Conservation (phyloP, 495 filamentous ascomycete genomes). For the Hyaloscypha finlandica region DNA sequence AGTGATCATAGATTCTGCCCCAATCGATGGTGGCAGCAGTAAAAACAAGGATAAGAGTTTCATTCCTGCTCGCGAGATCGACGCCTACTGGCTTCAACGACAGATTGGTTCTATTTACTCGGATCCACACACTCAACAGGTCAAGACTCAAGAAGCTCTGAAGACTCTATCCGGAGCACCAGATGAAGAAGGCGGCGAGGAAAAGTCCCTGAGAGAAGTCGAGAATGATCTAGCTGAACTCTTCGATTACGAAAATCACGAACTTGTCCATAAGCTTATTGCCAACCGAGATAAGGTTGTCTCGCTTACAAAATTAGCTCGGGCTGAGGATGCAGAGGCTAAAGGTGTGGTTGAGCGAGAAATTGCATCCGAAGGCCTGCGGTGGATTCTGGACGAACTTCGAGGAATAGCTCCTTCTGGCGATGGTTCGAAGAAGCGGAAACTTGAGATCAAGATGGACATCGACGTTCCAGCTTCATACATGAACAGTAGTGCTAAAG, state of each 20-base stretch:
- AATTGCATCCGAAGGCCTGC: conserved; percentile 87
- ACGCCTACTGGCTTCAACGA: conserved; percentile 95
- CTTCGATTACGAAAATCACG: conserved; percentile 95
- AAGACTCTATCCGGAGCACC: conserved; percentile 74
- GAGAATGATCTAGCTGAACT: conserved; percentile 99
- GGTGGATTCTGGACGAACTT: conserved; percentile 83
- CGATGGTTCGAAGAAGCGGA: conserved; percentile 61
- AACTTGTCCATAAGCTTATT: conserved; percentile 90
- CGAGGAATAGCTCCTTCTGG: conserved; percentile 59
- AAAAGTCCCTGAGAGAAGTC: conserved; percentile 83
- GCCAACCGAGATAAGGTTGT: conserved; percentile 88
- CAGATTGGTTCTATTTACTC: conserved; percentile 85
- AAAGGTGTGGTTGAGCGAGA: conserved; percentile 79
- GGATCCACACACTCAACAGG: conserved; percentile 87
- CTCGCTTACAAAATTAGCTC: conserved; percentile 89
- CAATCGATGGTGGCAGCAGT: conserved; percentile 25
- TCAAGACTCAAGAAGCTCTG: conserved; percentile 80
- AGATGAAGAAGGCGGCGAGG: conserved; percentile 71
- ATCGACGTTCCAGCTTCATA: conserved; percentile 74
- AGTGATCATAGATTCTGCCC: conserved; percentile 76
- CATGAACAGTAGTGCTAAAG: conserved; percentile 42
- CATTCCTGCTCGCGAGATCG: conserved; percentile 82
- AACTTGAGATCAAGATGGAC: conserved; percentile 92
- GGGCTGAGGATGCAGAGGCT: conserved; percentile 78
- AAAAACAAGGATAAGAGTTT: conserved; percentile 59